Base-by-base conservation (phyloP, 306 rosid species). In the Arachis hypogaea region DNA sequence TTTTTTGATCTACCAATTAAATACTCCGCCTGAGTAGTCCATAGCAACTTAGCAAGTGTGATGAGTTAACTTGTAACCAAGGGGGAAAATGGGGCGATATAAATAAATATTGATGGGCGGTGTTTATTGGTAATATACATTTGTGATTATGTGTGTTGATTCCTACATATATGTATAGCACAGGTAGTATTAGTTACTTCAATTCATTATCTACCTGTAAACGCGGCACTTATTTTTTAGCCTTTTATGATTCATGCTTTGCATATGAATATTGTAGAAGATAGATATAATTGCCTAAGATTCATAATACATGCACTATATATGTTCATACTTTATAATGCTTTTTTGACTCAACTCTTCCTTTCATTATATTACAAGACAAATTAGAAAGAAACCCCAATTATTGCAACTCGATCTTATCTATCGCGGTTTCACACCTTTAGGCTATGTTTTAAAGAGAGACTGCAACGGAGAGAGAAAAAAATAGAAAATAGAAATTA, bases 241-340 rank as follows among this genome's bases (percentile, higher is more conserved):
- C 72, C 5, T 45, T 50, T 71, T 66, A 81, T 66, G 38, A 61
- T 71, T 77, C 81, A 38, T 67, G 64, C 76, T 62, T 72, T 44
- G 44, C 79, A 18, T 22, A 28, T 59, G 6, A 22, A 33, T 54
- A 50, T 66, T 41, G 41, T 60, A 68, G 16, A 2, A 42, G 5
- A 67, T 33, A 33, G 38, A 75, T 28, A 77, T 72, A 42, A 54
- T 72, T 77, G 9, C 76, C 62, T 71, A 12, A 43, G 55, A 59
- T 81, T 71, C 81, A 76, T 29, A 46, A 68, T 60, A 4, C 29
- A 33, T 72, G 7, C 71, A 56, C 47, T 59, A 2, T 36, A 28
- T 16, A 28, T 16, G 2, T 43, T 33, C 38, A 33, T 33, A 4
- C 38, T 33, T n/a, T 63, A 41, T 59, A 29, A 63, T 40, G 3